A percentile compares a stretch with the other conserved stretches of the same genome.
Evolutionary conservation across 2,329 filamentous ascomycete species (phyloP).

Genomic region (Alternaria rosae): DNA sequence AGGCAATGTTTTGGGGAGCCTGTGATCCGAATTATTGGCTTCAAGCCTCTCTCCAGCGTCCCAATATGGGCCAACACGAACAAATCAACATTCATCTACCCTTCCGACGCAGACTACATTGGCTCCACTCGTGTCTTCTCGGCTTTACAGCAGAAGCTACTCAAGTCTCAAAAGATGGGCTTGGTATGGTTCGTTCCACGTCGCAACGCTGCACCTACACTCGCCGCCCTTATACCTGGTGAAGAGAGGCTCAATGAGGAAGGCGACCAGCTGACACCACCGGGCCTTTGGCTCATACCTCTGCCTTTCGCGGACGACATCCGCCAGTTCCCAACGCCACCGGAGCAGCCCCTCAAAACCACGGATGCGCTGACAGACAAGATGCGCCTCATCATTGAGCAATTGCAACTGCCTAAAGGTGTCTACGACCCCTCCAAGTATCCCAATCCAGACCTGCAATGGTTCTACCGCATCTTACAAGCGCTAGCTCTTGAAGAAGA

Average conservation of each 20-base stretch:
- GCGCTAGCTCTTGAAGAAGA: slow-evolving; percentile 92
- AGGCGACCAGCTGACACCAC: slow-evolving; percentile 74
- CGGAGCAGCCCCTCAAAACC: slow-evolving; percentile 52
- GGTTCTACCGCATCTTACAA: slow-evolving; percentile 96
- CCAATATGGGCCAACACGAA: slow-evolving; percentile 85
- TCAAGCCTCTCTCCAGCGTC: slow-evolving; percentile 80
- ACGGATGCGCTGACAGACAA: slow-evolving; percentile 77
- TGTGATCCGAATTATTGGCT: slow-evolving; percentile 87
- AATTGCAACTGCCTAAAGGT: slow-evolving; percentile 86
- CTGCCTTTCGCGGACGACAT: slow-evolving; percentile 91
- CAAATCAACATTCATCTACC: slow-evolving; percentile 91
- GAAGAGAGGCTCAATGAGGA: slow-evolving; percentile 68
- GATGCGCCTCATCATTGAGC: slow-evolving; percentile 84
- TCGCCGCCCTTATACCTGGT: slow-evolving; percentile 84
- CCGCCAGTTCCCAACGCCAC: slow-evolving; percentile 72
- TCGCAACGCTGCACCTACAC: slow-evolving; percentile 76
- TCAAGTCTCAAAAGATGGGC: slow-evolving; percentile 79
- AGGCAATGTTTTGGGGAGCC: slow-evolving; percentile 79
- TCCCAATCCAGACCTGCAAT: slow-evolving; percentile 91
- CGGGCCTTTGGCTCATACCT: slow-evolving; percentile 87
- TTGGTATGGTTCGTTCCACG: slow-evolving; percentile 90
- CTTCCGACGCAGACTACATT: slow-evolving; percentile 86
- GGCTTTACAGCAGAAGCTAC: slow-evolving; percentile 85
- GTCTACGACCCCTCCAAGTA: slow-evolving; percentile 86
- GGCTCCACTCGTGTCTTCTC: slow-evolving; percentile 94